Evolutionary conservation across 805 yeast species (phyloP).

Genomic region (Hanseniaspora pseudoguilliermondii): DNA sequence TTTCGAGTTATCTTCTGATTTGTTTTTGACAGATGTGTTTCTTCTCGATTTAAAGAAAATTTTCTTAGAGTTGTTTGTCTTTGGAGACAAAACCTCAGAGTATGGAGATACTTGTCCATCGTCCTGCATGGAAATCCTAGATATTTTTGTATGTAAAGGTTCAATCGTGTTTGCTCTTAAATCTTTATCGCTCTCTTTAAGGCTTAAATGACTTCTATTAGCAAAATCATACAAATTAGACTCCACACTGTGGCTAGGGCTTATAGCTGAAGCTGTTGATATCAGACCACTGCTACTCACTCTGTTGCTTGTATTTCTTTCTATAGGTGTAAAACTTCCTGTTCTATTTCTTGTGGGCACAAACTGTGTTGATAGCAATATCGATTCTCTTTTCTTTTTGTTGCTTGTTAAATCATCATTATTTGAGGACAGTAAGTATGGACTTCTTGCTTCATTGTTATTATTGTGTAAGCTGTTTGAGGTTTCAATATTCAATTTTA

Average conservation of each 20-base stretch:
- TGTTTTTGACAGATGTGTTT: background rate
- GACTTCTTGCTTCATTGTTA: background rate
- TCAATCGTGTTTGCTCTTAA: background rate
- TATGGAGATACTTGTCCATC: background rate
- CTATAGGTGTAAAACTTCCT: background rate
- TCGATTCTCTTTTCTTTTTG: slow-evolving; percentile 9
- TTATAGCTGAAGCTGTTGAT: background rate
- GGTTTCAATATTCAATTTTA: slow-evolving; percentile 1
- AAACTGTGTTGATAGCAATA: slow-evolving; percentile 27
- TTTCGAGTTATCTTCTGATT: background rate
- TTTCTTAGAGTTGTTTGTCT: background rate
- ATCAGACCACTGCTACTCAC: background rate
- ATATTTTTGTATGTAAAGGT: background rate
- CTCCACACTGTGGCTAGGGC: background rate
- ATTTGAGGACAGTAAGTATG: background rate
- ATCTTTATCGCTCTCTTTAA: background rate
- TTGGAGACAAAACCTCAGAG: background rate
- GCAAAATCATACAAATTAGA: background rate
- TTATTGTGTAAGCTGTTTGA: background rate
- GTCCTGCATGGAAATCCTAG: background rate
- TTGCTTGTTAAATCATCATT: background rate
- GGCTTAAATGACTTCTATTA: background rate
- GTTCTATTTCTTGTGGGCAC: slow-evolving; percentile 21
- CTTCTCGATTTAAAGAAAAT: slow-evolving; percentile 5
- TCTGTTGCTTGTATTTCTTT: background rate